phyloP scores from a whole-genome alignment of 305 asterid genomes.

The Solanum hybrid region DNA sequence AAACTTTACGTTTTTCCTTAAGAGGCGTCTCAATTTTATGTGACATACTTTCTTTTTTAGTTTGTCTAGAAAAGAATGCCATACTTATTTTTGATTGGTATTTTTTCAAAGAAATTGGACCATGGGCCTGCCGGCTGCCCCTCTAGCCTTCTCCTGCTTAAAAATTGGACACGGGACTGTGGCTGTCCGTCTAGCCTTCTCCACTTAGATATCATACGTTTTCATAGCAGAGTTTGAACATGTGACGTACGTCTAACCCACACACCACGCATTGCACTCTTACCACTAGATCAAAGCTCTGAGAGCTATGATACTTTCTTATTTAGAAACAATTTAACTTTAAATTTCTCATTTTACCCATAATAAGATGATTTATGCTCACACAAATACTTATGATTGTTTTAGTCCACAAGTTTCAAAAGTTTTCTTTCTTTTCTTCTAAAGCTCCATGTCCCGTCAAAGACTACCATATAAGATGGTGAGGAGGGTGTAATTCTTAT shows the following conservation, averaged over 20 bases:
- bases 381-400: not conserved
- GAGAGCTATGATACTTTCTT: not conserved
- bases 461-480: not conserved
- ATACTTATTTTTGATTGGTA: not conserved
- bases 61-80: not conserved
- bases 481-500: not conserved
- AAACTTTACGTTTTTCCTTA: not conserved
- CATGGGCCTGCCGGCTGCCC: not conserved
- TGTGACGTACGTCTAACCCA: not conserved
- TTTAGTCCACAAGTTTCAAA: not conserved
- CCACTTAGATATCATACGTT: not conserved
- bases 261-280: no score
- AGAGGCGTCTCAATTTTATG: not conserved
- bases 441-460: not conserved
- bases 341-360: not conserved
- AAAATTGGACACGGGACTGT: not conserved
- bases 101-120: not conserved
- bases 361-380: not conserved
- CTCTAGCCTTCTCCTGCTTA: not conserved
- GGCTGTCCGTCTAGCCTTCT: not conserved
- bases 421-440: not conserved
- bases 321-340: not conserved
- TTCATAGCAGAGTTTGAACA: not conserved
- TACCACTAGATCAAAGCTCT: no score
- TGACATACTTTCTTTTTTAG: not conserved